phyloP scores from a whole-genome alignment of 2,329 filamentous ascomycete genomes.

The Exophiala sp. region DNA sequence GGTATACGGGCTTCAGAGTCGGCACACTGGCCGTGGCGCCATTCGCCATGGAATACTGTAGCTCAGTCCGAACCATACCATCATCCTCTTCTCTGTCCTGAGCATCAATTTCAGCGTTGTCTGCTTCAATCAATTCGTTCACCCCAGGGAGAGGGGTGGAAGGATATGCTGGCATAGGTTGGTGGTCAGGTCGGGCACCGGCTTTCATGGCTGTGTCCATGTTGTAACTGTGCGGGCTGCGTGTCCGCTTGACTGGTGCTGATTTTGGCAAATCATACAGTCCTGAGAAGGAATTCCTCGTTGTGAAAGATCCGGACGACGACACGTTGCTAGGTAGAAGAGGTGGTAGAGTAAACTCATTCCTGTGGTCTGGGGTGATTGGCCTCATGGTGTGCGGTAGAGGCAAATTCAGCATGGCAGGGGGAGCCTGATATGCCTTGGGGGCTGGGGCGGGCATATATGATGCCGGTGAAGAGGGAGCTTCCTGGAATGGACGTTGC shows the following conservation, averaged over 20 bases:
- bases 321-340: not conserved
- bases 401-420: not conserved
- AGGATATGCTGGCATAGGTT: not conserved
- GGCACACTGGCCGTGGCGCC: not conserved
- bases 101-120: conserved; percentile 1
- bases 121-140: conserved; percentile 17
- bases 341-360: conserved; percentile 8
- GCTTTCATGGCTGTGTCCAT: conserved; percentile 12
- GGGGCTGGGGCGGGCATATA: conserved; percentile 4
- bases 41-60: conserved; percentile 6
- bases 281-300: not conserved
- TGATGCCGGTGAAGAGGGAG: not conserved
- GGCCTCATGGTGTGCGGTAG: not conserved
- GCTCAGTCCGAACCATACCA: not conserved
- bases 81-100: conserved; percentile 5
- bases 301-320: not conserved
- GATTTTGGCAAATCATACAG: conserved; percentile 11
- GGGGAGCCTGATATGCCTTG: not conserved
- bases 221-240: conserved; percentile 7
- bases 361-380: conserved; percentile 3
- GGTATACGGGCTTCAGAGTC: too few species aligned
- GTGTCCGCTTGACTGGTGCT: conserved; percentile 14
- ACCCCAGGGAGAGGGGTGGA: not conserved
- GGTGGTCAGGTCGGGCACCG: conserved; percentile 17
- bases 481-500: conserved; percentile 1